phyloP scores from a whole-genome alignment of 805 yeast species.

The Saccharomycopsis amapae region DNA sequence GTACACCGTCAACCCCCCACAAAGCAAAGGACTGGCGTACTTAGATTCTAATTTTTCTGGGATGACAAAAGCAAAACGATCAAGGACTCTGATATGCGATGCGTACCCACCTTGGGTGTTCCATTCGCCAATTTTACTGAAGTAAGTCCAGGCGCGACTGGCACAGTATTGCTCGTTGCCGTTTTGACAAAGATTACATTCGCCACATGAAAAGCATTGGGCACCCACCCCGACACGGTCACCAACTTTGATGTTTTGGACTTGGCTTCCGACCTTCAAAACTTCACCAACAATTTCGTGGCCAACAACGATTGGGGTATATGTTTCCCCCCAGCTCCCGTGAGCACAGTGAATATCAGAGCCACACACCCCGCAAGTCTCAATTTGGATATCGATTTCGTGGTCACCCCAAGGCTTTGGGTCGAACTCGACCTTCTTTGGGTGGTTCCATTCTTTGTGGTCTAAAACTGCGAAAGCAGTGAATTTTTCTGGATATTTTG shows the following conservation, averaged over 20 bases:
- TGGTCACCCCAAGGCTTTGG: constrained; percentile 34
- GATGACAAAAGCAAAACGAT: constrained; percentile 39
- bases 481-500: constrained; percentile 34
- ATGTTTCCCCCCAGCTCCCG: constrained; percentile 38
- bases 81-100: constrained; percentile 36
- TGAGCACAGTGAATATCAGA: constrained; percentile 47
- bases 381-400: constrained; percentile 52
- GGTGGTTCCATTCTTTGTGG: constrained; percentile 29
- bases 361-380: constrained; percentile 61
- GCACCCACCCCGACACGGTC: constrained; percentile 81
- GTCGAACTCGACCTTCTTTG: constrained; percentile 26
- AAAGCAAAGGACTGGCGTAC: constrained; percentile 44
- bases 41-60: constrained; percentile 38
- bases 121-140: constrained; percentile 37
- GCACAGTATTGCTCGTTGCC: constrained; percentile 53
- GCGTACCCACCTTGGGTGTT: constrained; percentile 49
- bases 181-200: constrained; percentile 53
- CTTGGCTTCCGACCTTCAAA: constrained; percentile 48
- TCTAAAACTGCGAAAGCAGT: constrained; percentile 33
- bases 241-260: constrained; percentile 47
- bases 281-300: constrained; percentile 62
- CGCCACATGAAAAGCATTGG: constrained; percentile 49
- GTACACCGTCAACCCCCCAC: constrained; percentile 50
- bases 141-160: constrained; percentile 44
- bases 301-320: constrained; percentile 42